Base-by-base conservation (phyloP, 441 rosid genomes). In the Aleurites moluccanus region DNA sequence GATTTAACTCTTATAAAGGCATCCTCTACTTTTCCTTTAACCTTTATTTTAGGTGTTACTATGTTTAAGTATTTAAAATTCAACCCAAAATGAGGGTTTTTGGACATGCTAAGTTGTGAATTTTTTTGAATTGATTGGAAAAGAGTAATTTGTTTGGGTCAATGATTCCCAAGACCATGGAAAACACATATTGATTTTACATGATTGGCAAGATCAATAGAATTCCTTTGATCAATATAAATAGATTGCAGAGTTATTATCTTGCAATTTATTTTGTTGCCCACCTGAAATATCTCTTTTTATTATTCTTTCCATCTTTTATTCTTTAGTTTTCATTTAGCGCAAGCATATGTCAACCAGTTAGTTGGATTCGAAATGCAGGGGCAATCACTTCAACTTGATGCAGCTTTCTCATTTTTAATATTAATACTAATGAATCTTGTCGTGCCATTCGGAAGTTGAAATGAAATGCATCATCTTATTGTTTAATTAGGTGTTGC, bases 401-500 rank as follows among this genome's bases (percentile, higher is more conserved):
- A 10, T 40, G 42, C 38, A 20, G 57, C 20, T 27, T 47, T 47
- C 23, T 30, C 20, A 18, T 52, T 62, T 47, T 60, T 35, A 45
- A 18, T 28, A 21, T 60, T 0, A 6, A 27, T 72, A 27, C 16
- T 59, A 13, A 5, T 23, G 20, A 72, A 16, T 27, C 23, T 49
- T 28, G 5, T 67, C 10, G 6, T 50, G 15, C 23, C 5, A 27
- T 20, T 69, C 47, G 3, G 60, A 33, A 77, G 28, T 65, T n/a
- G 16, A 28, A 67, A 69, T 65, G 60, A 76, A 57, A 15, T 76
- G 61, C 16, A 66, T 61, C 44, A 20, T 68, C 7, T 9, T 27
- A 49, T 53, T 40, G 28, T 49, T 27, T 35, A 56, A 68, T 64
- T 40, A 62, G 55, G 60, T 49, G 53, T 63, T 62, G 70, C 44